phyloP scores from a whole-genome alignment of 805 yeast species.

The Ogataea henricii region DNA sequence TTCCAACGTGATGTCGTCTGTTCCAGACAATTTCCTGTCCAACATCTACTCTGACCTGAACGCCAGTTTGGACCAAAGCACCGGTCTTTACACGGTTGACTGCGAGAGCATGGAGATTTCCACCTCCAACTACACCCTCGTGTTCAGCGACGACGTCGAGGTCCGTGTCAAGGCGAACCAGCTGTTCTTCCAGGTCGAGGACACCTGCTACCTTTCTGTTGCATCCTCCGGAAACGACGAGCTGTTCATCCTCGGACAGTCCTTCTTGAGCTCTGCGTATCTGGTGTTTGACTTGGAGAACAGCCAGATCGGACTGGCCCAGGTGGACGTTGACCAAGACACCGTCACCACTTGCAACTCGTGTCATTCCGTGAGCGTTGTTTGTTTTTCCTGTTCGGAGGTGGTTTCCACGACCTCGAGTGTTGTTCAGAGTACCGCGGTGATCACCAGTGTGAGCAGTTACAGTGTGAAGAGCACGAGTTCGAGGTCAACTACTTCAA shows the following conservation, averaged over 20 bases:
- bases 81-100: constrained; percentile 26
- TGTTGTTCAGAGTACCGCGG: constrained; percentile 9
- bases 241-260: constrained; percentile 59
- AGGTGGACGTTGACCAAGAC: constrained; percentile 35
- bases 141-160: constrained; percentile 22
- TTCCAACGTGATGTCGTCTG: constrained; percentile 53
- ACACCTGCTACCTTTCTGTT: constrained; percentile 26
- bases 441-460: constrained; percentile 6
- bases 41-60: constrained; percentile 16
- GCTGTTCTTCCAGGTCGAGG: constrained; percentile 17
- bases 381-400: constrained; percentile 21
- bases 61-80: constrained; percentile 17
- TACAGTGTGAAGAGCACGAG: not conserved
- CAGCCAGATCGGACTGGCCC: constrained; percentile 57
- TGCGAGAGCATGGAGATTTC: constrained; percentile 22
- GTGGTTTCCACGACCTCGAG: constrained; percentile 14
- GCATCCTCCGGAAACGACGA: constrained; percentile 19
- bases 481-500: constrained; percentile 1
- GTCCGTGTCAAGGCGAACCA: constrained; percentile 25
- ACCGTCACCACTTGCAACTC: constrained; percentile 18
- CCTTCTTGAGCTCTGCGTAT: constrained; percentile 63
- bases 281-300: constrained; percentile 65
- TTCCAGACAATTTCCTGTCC: constrained; percentile 40
- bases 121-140: constrained; percentile 13
- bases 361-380: constrained; percentile 15